These are phyloP conservation scores for Mallotus japonicus DNA, from an alignment of 441 rosid species.

Conservation along the genomic window DNA sequence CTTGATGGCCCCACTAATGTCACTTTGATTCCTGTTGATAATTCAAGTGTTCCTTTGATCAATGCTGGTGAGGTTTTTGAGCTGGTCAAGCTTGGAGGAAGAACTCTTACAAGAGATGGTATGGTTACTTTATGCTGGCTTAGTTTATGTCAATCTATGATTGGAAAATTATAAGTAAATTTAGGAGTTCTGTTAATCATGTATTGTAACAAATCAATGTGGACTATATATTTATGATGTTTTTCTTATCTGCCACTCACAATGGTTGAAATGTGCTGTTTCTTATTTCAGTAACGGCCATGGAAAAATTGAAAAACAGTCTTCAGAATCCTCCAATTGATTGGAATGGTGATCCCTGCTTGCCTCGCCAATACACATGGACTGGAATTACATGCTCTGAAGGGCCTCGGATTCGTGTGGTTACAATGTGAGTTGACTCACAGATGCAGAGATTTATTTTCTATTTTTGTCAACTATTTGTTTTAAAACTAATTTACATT, in stretches of 20 bases:
- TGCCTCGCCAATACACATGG: slow-evolving; percentile 69
- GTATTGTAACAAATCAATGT: too few relatives aligned
- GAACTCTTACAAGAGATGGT: slow-evolving; percentile 88
- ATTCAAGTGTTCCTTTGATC: slow-evolving; percentile 49
- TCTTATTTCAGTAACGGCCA: slow-evolving; percentile 51
- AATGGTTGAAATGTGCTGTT: too few relatives aligned
- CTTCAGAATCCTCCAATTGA: slow-evolving; percentile 59
- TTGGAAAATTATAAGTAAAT: too few relatives aligned
- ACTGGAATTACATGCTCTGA: slow-evolving; percentile 68
- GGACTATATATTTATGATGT: too few relatives aligned
- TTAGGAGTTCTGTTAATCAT: too few relatives aligned
- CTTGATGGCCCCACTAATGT: slow-evolving; percentile 59
- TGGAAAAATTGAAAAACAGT: slow-evolving; percentile 46
- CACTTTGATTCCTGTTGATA: slow-evolving; percentile 49
- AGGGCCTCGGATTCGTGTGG: slow-evolving; percentile 63
- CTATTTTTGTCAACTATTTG: slow-evolving; percentile 9
- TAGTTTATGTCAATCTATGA: too few relatives aligned
- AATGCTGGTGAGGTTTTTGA: slow-evolving; percentile 80
- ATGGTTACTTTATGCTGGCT: slow-evolving; percentile 13
- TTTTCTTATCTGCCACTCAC: too few relatives aligned
- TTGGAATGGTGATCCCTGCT: slow-evolving; percentile 91
- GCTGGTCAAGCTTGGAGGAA: slow-evolving; percentile 47
- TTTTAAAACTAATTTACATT: slow-evolving; percentile 12
- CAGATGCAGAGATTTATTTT: background rate
- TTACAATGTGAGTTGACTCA: slow-evolving; percentile 58